Evolutionary conservation across 495 filamentous ascomycete species (phyloP).

Genomic region (Aspergillus hancockii): DNA sequence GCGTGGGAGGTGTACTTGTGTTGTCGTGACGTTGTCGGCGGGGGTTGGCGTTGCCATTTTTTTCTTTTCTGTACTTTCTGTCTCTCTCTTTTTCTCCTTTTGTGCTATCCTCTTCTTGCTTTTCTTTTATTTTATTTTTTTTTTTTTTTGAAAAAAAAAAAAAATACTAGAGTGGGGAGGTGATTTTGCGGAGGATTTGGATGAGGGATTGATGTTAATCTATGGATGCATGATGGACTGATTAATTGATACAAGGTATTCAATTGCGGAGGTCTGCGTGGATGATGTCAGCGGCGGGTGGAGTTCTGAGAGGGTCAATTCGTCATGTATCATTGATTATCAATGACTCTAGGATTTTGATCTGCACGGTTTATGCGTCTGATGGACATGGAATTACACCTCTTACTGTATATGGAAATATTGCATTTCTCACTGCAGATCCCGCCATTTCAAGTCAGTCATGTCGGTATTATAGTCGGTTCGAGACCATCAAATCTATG

Average conservation of each 20-base stretch:
- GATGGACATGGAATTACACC: too few relatives aligned
- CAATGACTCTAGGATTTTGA: background rate
- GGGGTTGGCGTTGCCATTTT: constrained; percentile 6
- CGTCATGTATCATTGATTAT: too few relatives aligned
- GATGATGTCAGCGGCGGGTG: constrained; percentile 43
- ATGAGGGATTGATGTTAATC: constrained; percentile 2
- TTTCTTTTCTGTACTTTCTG: too few relatives aligned
- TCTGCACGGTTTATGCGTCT: background rate
- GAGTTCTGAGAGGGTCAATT: background rate
- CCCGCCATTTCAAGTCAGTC: background rate
- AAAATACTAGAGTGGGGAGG: too few relatives aligned
- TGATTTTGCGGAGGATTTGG: constrained; percentile 7
- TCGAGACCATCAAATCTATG: background rate
- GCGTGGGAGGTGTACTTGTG: constrained; percentile 51
- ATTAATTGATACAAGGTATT: background rate
- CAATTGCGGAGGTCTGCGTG: background rate
- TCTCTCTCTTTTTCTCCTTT: background rate
- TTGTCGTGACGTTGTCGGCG: constrained; percentile 17
- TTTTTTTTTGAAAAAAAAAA: too few relatives aligned
- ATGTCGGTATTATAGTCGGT: constrained; percentile 1
- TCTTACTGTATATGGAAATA: too few relatives aligned
- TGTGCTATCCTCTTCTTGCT: too few relatives aligned
- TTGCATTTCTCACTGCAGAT: background rate
- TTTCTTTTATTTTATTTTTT: too few relatives aligned
- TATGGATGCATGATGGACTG: background rate